phyloP scores from a whole-genome alignment of 1,139 yeast species.

The Starmera stellimalicola region DNA sequence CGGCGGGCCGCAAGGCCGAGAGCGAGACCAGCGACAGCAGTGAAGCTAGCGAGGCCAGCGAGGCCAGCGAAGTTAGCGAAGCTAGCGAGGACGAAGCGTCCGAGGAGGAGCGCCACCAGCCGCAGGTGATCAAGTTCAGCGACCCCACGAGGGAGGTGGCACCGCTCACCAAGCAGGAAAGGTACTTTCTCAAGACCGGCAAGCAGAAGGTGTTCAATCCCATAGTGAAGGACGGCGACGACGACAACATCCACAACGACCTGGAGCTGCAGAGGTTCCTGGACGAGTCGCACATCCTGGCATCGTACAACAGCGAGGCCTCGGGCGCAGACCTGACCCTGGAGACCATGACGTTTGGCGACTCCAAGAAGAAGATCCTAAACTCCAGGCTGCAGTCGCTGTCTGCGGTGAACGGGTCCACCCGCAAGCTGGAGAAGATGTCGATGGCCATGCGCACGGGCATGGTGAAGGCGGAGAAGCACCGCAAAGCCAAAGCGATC shows the following conservation, averaged over 20 bases:
- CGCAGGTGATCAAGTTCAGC: constrained; percentile 37
- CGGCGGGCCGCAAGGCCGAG: constrained; percentile 13
- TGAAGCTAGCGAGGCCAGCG: constrained; percentile 14
- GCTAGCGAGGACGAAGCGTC: constrained; percentile 9
- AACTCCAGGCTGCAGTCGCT: constrained; percentile 54
- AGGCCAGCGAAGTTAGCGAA: constrained; percentile 12
- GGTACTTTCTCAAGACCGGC: background rate
- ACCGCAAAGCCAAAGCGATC: constrained; percentile 49
- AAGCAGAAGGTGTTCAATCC: constrained; percentile 29
- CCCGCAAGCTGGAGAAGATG: constrained; percentile 55
- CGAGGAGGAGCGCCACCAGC: constrained; percentile 19
- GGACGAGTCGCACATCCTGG: constrained; percentile 76
- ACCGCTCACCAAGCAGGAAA: constrained; percentile 24
- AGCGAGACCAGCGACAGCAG: constrained; percentile 8
- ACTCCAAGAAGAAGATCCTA: constrained; percentile 65
- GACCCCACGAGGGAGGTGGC: constrained; percentile 25
- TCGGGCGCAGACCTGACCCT: constrained; percentile 77
- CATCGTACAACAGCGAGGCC: constrained; percentile 37
- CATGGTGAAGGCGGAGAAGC: constrained; percentile 50
- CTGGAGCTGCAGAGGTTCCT: constrained; percentile 73
- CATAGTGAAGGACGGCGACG: constrained; percentile 21
- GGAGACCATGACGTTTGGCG: constrained; percentile 58
- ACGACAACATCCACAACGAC: constrained; percentile 63
- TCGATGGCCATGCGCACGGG: constrained; percentile 88
- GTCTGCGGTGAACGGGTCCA: constrained; percentile 40